These are phyloP conservation scores for Isabelozyma rhagii DNA, from an alignment of 805 yeast species.

Conservation along the genomic window DNA sequence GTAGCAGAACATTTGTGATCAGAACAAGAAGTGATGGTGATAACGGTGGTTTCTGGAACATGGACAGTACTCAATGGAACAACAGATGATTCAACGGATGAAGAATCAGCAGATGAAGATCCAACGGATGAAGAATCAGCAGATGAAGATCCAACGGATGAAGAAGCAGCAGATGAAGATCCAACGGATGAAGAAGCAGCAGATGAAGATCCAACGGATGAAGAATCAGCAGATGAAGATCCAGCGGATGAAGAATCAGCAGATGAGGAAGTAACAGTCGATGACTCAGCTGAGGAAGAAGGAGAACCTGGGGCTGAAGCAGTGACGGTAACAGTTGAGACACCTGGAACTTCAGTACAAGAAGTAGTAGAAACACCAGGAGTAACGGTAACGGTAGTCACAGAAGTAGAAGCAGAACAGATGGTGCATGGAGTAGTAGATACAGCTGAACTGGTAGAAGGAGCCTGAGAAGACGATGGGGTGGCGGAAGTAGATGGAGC, in stretches of 20 bases:
- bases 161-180: conserved; percentile 1
- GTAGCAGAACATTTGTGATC: conserved; percentile 21
- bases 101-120: not conserved
- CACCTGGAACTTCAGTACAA: not conserved
- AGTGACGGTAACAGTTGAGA: not conserved
- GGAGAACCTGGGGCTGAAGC: not conserved
- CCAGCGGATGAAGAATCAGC: conserved; percentile 5
- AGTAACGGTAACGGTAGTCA: not conserved
- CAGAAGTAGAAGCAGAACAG: conserved; percentile 1
- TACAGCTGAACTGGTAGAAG: conserved; percentile 2
- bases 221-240: not conserved
- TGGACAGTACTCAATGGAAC: not conserved
- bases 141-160: not conserved
- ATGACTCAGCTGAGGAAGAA: conserved; percentile 1
- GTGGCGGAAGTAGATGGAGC: not conserved
- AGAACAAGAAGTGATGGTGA: conserved; percentile 35
- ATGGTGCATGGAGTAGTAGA: not conserved
- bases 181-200: not conserved
- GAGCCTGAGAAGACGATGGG: conserved; percentile 1
- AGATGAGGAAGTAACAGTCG: conserved; percentile 2
- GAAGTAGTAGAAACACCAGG: not conserved
- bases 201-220: not conserved
- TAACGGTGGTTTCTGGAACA: conserved; percentile 19
- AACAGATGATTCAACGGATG: conserved; percentile 1
- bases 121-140: not conserved